Conservation (phyloP, 2,329 filamentous ascomycete species). For the Ceratocystis albifundus region DNA sequence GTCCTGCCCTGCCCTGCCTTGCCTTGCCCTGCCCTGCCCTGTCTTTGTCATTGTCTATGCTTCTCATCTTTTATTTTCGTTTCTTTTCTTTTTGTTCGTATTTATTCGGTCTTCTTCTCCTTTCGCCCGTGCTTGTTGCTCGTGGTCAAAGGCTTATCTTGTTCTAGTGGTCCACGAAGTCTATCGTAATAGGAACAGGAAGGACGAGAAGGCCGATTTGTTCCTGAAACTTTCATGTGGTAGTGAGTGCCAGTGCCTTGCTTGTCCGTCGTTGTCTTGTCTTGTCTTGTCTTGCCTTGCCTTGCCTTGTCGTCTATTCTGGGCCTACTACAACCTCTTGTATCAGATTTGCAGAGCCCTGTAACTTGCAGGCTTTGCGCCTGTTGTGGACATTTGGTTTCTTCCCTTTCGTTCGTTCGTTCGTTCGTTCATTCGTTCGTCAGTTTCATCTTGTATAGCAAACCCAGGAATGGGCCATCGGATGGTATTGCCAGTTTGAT, state of each 20-base stretch:
- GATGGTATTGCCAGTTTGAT: constrained; percentile 1
- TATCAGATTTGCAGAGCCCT: background rate
- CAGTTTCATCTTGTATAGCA: background rate
- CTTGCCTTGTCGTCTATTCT: too few relatives aligned
- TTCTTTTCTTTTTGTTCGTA: background rate
- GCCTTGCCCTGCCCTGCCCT: background rate
- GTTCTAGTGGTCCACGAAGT: background rate
- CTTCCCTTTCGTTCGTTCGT: background rate
- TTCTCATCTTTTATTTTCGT: too few relatives aligned
- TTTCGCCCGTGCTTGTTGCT: background rate
- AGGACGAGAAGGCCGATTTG: background rate
- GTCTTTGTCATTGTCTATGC: background rate
- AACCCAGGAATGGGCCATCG: background rate
- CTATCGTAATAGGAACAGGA: background rate
- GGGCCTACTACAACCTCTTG: background rate
- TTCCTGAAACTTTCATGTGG: constrained; percentile 7
- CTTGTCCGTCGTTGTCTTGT: background rate
- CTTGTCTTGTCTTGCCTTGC: background rate
- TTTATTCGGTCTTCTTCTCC: background rate
- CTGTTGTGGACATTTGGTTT: too few relatives aligned
- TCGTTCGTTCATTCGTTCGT: too few relatives aligned
- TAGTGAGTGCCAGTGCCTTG: background rate
- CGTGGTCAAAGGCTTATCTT: background rate
- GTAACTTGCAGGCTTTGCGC: background rate
- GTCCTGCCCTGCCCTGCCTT: background rate